Evolutionary conservation across 805 yeast genomes (phyloP).

Genomic region (Saturnispora sekii): DNA sequence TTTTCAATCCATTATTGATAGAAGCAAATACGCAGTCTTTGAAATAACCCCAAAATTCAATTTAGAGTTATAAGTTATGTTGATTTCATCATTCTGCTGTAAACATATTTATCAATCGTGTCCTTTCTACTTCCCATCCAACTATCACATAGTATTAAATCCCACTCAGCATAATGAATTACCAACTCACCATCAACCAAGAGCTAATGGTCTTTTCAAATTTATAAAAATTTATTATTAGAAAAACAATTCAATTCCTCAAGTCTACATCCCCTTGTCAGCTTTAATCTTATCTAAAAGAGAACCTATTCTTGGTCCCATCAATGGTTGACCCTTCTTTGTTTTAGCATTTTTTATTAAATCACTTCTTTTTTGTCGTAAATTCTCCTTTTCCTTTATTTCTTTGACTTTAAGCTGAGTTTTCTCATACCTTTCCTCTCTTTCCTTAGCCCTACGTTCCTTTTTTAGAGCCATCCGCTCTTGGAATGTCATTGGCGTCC

Average conservation of each 20-base stretch:
- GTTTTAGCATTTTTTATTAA: conserved; percentile 44
- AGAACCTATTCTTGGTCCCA: conserved; percentile 81
- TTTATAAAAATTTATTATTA: background rate
- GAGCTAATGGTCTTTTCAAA: too few species aligned
- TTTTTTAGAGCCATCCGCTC: conserved; percentile 38
- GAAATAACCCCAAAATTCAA: too few species aligned
- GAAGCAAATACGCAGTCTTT: too few species aligned
- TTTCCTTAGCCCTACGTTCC: conserved; percentile 35
- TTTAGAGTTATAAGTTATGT: too few species aligned
- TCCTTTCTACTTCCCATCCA: too few species aligned
- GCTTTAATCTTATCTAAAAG: conserved; percentile 65
- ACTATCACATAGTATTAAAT: too few species aligned
- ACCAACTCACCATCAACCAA: too few species aligned
- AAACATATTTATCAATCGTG: too few species aligned
- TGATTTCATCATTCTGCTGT: too few species aligned
- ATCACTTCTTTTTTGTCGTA: conserved; percentile 34
- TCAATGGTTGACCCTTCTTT: conserved; percentile 72
- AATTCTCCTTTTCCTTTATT: conserved; percentile 32
- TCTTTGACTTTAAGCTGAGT: conserved; percentile 25
- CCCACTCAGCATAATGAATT: too few species aligned
- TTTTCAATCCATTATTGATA: too few species aligned
- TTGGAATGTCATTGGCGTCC: conserved; percentile 30
- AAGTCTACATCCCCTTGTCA: conserved; percentile 7
- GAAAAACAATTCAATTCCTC: background rate
- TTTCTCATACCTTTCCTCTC: conserved; percentile 32